Base-by-base conservation (phyloP, 176 grass and related monocot genomes). In the Poa pratensis region DNA sequence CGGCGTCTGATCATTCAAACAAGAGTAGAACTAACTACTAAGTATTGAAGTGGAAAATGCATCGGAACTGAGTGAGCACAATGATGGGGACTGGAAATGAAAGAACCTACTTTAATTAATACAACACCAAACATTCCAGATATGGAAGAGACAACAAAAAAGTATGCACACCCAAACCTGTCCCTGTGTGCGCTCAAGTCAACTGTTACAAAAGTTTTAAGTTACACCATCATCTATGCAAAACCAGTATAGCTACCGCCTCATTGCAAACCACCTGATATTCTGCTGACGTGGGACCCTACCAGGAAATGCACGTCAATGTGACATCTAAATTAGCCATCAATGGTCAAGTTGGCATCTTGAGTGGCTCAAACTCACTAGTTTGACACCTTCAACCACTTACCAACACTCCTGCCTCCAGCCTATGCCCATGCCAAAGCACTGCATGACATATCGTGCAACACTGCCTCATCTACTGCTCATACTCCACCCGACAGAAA, bases 1-100 rank as follows among this genome's bases (percentile, higher is more conserved):
- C 91, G 7, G 83, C 82, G 79, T 92, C 91, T 93, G 81, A 68
- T 61, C 75, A 79, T 78, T 52, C 50, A 90, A 57, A 84, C 10
- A 80, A 78, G 76, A 78, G 5, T 28, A 53, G n/a, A 24, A 24
- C 20, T 75, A 32, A 74, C 45, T 51, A 24, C 20, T 75, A 32
- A 74, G 71, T 51, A 69, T 53, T 30, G 6, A 89, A 64, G 26
- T 49, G 27, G 53, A 5, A 73, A 85, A 9, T 23, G 15, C 48
- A 85, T 9, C 11, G 22, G 5, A 30, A 85, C 1, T 11, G 22
- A 73, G 22, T 26, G 48, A 75, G 72, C 52, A 10, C 26, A 32
- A 17, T 20, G 72, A 30, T 19, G 9, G 65, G 43, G 48, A 69
- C 26, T 75, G 16, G 71, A 49, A 52, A 52, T 14, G 2, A 48